These are phyloP conservation scores for Karstenula rhodostoma DNA, from an alignment of 2,329 filamentous ascomycete genomes.

Conservation along the genomic window DNA sequence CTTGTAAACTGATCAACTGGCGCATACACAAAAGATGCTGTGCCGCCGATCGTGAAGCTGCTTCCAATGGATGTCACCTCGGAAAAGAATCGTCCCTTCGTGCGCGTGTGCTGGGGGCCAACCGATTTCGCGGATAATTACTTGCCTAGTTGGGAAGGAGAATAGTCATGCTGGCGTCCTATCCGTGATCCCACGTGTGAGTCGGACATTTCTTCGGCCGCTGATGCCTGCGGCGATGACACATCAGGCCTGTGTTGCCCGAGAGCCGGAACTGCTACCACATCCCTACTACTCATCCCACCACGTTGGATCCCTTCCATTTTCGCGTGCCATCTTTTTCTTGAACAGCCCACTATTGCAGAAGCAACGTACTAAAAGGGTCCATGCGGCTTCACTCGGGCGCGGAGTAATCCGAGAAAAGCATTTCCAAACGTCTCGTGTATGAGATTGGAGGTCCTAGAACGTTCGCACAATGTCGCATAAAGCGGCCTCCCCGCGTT, in stretches of 20 bases:
- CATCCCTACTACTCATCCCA: constrained; percentile 16
- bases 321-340: constrained; percentile 24
- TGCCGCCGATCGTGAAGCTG: constrained; percentile 24
- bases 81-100: constrained; percentile 11
- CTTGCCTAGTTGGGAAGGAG: constrained; percentile 25
- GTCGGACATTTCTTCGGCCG: constrained; percentile 31
- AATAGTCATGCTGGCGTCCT: constrained; percentile 19
- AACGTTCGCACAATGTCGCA: constrained; percentile 41
- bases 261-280: constrained; percentile 25
- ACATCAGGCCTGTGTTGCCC: constrained; percentile 29
- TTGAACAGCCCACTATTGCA: constrained; percentile 17
- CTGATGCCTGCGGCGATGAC: constrained; percentile 21
- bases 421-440: constrained; percentile 37
- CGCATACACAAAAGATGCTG: constrained; percentile 12
- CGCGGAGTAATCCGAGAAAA: constrained; percentile 22
- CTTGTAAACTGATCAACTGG: constrained; percentile 19
- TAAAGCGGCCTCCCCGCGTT: constrained; percentile 42
- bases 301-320: constrained; percentile 17
- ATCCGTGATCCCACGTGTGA: constrained; percentile 26
- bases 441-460: constrained; percentile 35
- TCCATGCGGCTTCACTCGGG: constrained; percentile 21
- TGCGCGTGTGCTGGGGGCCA: constrained; percentile 14
- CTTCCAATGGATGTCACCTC: constrained; percentile 2
- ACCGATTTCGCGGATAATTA: constrained; percentile 19
- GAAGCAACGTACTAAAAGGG: constrained; percentile 31